Evolutionary conservation across 1,284 basidiomycete genomes (phyloP).

Genomic region (Tausonia pullulans): DNA sequence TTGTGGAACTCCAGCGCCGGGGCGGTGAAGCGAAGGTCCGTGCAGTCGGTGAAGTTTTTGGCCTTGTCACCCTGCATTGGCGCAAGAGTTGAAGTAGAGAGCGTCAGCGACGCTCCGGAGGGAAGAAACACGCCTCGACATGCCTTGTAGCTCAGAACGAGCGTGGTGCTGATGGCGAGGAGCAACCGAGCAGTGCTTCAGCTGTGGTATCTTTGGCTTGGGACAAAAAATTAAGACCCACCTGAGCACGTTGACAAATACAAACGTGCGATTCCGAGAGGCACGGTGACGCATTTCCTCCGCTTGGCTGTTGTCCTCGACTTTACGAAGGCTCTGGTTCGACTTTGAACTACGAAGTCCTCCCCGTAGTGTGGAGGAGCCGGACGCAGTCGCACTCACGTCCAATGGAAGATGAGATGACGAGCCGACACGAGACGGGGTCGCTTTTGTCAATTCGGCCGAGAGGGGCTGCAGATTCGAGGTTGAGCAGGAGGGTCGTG

Average conservation of each 20-base stretch:
- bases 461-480: background rate
- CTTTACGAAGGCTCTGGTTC: slow-evolving; percentile 11
- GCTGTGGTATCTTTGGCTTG: background rate
- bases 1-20: slow-evolving; percentile 64
- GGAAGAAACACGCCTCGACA: background rate
- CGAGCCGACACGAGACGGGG: background rate
- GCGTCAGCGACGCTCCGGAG: background rate
- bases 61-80: slow-evolving; percentile 36
- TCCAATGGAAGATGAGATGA: background rate
- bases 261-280: slow-evolving; percentile 50
- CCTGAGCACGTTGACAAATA: slow-evolving; percentile 66
- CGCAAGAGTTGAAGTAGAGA: slow-evolving; percentile 38
- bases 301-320: slow-evolving; percentile 9
- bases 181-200: no score
- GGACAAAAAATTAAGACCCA: slow-evolving; percentile 31
- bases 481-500: background rate
- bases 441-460: background rate
- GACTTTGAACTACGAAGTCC: slow-evolving; percentile 4
- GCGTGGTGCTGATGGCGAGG: slow-evolving; percentile 20
- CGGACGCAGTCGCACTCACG: background rate
- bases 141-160: slow-evolving; percentile 39
- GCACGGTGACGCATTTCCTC: slow-evolving; percentile 29
- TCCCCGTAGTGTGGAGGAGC: background rate
- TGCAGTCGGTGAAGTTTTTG: slow-evolving; percentile 40
- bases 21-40: slow-evolving; percentile 42